These are phyloP conservation scores for Coemansia sp. DNA, from an alignment of 192 early-diverging fungal species.

Conservation along the genomic window DNA sequence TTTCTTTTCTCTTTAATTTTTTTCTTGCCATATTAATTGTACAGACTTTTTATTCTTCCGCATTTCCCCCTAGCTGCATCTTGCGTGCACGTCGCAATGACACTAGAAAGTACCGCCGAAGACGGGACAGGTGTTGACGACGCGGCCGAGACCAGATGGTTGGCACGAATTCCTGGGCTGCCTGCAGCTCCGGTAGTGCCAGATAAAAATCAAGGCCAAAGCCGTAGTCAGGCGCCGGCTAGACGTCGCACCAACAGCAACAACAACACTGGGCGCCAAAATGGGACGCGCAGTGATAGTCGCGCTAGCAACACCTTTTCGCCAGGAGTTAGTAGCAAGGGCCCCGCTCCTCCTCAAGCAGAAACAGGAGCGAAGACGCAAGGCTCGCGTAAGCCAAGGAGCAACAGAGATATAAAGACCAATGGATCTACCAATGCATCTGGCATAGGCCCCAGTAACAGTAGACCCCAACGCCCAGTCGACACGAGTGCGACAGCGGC, in stretches of 20 bases:
- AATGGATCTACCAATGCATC: not conserved
- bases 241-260: not conserved
- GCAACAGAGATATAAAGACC: not conserved
- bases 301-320: constrained; percentile 1
- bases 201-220: not conserved
- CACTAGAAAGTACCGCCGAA: not conserved
- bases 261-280: not conserved
- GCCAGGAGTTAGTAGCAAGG: not conserved
- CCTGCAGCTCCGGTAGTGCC: not conserved
- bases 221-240: not conserved
- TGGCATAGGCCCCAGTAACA: not conserved
- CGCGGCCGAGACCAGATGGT: not conserved
- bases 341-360: not conserved
- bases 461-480: not conserved
- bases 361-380: not conserved
- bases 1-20: not conserved
- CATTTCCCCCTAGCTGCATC: not conserved
- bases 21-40: not conserved
- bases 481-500: not conserved
- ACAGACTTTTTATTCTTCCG: not conserved
- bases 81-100: not conserved
- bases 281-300: not conserved
- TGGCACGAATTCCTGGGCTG: not conserved
- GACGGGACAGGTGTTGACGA: not conserved
- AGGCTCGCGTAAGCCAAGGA: not conserved